These are phyloP conservation scores for Cercospora brassicicola DNA, from an alignment of 2,329 filamentous ascomycete species.

Conservation along the genomic window DNA sequence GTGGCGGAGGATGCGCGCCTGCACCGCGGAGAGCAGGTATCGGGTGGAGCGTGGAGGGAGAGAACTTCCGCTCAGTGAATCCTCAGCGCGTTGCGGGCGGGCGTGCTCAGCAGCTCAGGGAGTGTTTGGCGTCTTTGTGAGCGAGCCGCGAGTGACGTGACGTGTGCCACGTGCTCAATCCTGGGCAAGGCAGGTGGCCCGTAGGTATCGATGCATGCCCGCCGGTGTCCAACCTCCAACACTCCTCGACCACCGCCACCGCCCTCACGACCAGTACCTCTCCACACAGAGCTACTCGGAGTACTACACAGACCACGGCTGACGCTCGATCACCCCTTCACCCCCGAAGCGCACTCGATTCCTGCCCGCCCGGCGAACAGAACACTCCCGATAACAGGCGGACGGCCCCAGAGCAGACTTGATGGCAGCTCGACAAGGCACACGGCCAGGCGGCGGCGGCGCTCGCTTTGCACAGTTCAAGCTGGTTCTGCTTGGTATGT, in stretches of 20 bases:
- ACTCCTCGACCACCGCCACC: not conserved
- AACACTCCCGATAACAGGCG: not conserved
- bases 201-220: not conserved
- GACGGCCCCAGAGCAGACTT: constrained; percentile 18
- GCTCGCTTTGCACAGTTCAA: constrained; percentile 98
- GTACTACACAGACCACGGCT: not conserved
- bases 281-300: not conserved
- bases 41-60: not conserved
- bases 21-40: not conserved
- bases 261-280: not conserved
- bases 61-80: not conserved
- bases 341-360: not conserved
- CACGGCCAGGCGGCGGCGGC: constrained; percentile 60
- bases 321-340: not conserved
- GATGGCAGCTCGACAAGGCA: constrained; percentile 83
- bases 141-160: constrained; percentile 9
- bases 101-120: not conserved
- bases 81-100: not conserved
- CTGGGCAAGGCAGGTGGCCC: not conserved
- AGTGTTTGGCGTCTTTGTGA: not conserved
- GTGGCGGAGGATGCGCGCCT: constrained; percentile 8
- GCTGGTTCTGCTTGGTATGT: constrained; percentile 88
- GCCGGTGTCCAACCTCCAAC: not conserved
- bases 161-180: constrained; percentile 9
- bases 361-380: not conserved